Percentiles rank a stretch among this genome's conserved stretches.
These are phyloP conservation scores for Moesziomyces parantarcticus DNA, from an alignment of 1,284 basidiomycete species.

Conservation along the genomic window DNA sequence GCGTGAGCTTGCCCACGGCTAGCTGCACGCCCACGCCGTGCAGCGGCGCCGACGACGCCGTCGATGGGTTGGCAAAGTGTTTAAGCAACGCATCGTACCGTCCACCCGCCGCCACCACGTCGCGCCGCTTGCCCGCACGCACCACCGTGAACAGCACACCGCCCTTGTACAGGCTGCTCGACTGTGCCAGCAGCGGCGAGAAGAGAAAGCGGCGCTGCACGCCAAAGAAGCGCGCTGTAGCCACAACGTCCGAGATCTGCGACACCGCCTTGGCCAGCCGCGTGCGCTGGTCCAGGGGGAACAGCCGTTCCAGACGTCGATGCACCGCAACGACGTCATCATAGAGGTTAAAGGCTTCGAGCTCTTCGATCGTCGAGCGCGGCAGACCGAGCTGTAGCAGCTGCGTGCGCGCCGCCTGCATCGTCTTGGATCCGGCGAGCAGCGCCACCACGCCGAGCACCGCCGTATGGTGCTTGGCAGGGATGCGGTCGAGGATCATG, in stretches of 20 bases:
- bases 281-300: conserved; percentile 50
- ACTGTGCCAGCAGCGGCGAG: conserved; percentile 76
- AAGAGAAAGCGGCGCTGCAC: conserved; percentile 76
- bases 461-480: conserved; percentile 54
- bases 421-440: conserved; percentile 43
- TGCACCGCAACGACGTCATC: conserved; percentile 56
- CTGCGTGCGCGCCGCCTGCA: conserved; percentile 48
- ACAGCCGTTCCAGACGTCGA: conserved; percentile 44
- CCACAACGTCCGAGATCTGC: conserved; percentile 77
- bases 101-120: conserved; percentile 81
- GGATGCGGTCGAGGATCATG: conserved; percentile 61
- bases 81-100: conserved; percentile 81
- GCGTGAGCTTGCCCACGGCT: conserved; percentile 81
- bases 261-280: conserved; percentile 68
- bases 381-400: conserved; percentile 56
- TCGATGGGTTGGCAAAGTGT: conserved; percentile 73
- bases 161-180: conserved; percentile 76
- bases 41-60: conserved; percentile 61
- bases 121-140: conserved; percentile 74
- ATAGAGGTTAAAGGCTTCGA: conserved; percentile 56
- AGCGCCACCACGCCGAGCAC: conserved; percentile 48
- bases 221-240: conserved; percentile 75
- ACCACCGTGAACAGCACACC: conserved; percentile 82
- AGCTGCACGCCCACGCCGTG: conserved; percentile 81
- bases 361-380: conserved; percentile 62